Conservation (phyloP, 2,329 filamentous ascomycete genomes). For the Penicillium sp. region DNA sequence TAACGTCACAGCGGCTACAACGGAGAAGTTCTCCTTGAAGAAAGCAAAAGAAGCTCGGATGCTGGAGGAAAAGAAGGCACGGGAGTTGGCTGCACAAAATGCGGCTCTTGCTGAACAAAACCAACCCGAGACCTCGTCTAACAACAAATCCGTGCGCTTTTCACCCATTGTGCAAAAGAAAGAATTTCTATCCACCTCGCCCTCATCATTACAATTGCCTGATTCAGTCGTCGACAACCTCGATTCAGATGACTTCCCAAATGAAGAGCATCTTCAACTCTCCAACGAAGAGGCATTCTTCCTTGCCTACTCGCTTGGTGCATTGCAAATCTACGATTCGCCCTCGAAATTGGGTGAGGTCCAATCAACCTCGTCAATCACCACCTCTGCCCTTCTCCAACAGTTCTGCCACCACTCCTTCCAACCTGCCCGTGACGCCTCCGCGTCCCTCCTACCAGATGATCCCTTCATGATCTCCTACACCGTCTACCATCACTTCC, state of each 20-base stretch:
- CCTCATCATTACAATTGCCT: conserved; percentile 8
- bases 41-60: conserved; percentile 28
- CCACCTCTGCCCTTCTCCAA: conserved; percentile 51
- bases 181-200: conserved; percentile 42
- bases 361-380: conserved; percentile 34
- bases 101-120: conserved; percentile 7
- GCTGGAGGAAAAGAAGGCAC: conserved; percentile 17
- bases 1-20: conserved; percentile 13
- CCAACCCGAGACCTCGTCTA: conserved; percentile 6
- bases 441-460: conserved; percentile 54
- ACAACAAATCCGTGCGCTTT: conserved; percentile 59
- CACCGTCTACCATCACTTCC: conserved; percentile 88
- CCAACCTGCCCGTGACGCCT: conserved; percentile 50
- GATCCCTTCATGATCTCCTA: conserved; percentile 81
- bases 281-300: conserved; percentile 89
- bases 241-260: conserved; percentile 26
- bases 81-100: conserved; percentile 12
- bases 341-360: conserved; percentile 12
- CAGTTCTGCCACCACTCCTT: conserved; percentile 62
- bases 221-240: conserved; percentile 9
- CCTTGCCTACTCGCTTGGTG: conserved; percentile 69
- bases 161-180: conserved; percentile 59
- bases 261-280: conserved; percentile 83
- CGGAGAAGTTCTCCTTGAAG: conserved; percentile 30
- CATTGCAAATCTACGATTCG: conserved; percentile 51